These are phyloP conservation scores for Prorocentrum cordatum DNA, from an alignment of 169 alveolate genomes.

Conservation along the genomic window DNA sequence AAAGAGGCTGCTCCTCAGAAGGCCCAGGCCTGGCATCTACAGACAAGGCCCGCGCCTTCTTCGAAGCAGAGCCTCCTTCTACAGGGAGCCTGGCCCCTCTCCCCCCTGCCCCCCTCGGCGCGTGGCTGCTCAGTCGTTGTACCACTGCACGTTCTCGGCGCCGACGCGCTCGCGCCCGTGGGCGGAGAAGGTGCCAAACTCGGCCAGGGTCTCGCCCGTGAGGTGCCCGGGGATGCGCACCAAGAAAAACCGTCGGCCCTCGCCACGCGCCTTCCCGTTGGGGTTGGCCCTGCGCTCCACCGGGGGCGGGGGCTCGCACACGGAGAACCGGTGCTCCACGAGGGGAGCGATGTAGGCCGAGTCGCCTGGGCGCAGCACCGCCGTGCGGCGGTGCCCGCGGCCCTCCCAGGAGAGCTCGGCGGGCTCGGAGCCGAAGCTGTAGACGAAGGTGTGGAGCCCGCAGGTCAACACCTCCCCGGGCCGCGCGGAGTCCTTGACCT, in stretches of 20 bases:
- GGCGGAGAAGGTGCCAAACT: constrained; percentile 60
- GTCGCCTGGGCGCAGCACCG: constrained; percentile 37
- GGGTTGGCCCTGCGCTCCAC: neutral
- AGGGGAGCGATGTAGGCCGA: constrained; percentile 59
- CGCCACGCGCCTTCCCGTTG: constrained; percentile 43
- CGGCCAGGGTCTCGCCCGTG: constrained; percentile 59
- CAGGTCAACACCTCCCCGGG: constrained; percentile 56
- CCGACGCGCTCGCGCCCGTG: constrained; percentile 61
- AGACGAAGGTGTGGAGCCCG: constrained; percentile 58
- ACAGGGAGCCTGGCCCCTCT: no score
- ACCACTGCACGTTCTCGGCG: no score
- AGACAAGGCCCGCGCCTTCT: no score
- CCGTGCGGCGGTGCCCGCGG: neutral
- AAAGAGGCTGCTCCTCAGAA: no score
- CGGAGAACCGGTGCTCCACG: constrained; percentile 12
- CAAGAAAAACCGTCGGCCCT: constrained; percentile 16
- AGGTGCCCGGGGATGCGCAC: constrained; percentile 68
- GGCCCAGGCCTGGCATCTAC: no score
- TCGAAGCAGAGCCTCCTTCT: no score
- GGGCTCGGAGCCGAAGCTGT: constrained; percentile 41
- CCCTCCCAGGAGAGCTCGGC: constrained; percentile 6
- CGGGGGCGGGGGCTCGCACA: neutral
- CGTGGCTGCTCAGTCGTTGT: no score
- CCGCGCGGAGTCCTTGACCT: constrained; percentile 20
- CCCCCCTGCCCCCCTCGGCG: no score